A percentile compares a stretch with the other conserved stretches of the same genome.
Conservation (phyloP, 176 grass and related monocot species). For the Secale cereale region DNA sequence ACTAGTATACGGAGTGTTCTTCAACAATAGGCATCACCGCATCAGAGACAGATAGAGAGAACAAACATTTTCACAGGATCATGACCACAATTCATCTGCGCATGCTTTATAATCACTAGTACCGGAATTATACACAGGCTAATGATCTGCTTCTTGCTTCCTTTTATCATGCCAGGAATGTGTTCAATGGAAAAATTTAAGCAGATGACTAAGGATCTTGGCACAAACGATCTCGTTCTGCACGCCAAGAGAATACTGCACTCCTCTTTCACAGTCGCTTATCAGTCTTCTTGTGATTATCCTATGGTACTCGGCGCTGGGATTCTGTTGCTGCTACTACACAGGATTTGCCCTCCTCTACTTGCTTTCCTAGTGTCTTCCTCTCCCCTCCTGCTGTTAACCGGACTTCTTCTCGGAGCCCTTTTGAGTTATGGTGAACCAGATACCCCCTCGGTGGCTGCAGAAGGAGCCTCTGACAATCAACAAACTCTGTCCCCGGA, state of each 20-base stretch:
- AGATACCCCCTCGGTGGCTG: constrained; percentile 8
- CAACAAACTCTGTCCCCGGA: neutral
- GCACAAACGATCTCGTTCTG: neutral
- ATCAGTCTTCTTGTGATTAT: constrained; percentile 41
- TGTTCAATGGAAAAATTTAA: neutral
- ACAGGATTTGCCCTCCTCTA: constrained; percentile 36
- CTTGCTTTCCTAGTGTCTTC: constrained; percentile 16
- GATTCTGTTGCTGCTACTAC: constrained; percentile 40
- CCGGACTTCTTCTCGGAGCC: constrained; percentile 59
- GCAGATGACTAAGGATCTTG: constrained; percentile 26
- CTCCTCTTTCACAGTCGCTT: constrained; percentile 39
- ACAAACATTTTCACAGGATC: neutral
- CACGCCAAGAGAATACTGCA: constrained; percentile 24
- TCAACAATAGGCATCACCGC: neutral
- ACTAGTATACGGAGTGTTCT: neutral
- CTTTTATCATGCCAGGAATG: neutral
- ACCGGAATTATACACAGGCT: neutral
- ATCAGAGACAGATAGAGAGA: neutral
- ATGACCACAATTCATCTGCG: neutral
- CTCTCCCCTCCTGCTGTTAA: constrained; percentile 52
- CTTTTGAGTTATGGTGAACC: constrained; percentile 51
- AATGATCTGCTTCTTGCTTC: constrained; percentile 16
- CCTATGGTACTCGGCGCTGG: constrained; percentile 31
- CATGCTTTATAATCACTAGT: neutral
- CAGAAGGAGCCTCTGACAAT: neutral